Percentiles rank a stretch among this genome's conserved stretches.
These are phyloP conservation scores for Petrea volubilis DNA, from an alignment of 257 asterid genomes.

Conservation along the genomic window DNA sequence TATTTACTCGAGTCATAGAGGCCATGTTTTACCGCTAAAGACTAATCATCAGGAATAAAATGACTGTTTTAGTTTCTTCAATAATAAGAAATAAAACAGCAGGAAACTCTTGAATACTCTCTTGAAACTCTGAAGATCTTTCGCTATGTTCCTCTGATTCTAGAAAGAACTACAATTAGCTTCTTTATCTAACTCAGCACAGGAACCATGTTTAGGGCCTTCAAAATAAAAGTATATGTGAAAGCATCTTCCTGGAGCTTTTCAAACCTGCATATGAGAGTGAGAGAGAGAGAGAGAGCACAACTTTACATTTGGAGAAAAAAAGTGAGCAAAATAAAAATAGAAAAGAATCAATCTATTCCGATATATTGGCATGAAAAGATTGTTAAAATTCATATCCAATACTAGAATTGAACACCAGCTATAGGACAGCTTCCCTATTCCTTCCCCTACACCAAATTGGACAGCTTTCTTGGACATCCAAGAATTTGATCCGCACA, in stretches of 20 bases:
- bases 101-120: background rate
- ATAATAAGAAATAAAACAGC: background rate
- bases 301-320: background rate
- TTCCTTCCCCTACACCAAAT: too few relatives aligned
- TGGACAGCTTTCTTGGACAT: background rate
- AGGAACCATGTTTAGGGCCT: constrained; percentile 64
- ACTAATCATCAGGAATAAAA: background rate
- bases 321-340: background rate
- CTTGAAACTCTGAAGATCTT: background rate
- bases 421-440: too few relatives aligned
- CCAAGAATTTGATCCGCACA: background rate
- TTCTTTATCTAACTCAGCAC: constrained; percentile 1
- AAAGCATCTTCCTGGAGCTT: constrained; percentile 93
- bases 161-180: background rate
- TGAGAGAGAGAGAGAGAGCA: constrained; percentile 14
- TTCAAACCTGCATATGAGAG: constrained; percentile 73
- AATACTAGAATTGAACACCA: too few relatives aligned
- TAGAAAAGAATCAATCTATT: background rate
- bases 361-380: background rate
- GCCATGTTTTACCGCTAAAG: background rate
- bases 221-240: constrained; percentile 68
- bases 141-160: background rate
- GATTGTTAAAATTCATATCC: too few relatives aligned
- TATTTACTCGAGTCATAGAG: background rate
- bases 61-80: background rate